Base-by-base conservation (phyloP, 257 asterid species). In the Handroanthus guayacan region DNA sequence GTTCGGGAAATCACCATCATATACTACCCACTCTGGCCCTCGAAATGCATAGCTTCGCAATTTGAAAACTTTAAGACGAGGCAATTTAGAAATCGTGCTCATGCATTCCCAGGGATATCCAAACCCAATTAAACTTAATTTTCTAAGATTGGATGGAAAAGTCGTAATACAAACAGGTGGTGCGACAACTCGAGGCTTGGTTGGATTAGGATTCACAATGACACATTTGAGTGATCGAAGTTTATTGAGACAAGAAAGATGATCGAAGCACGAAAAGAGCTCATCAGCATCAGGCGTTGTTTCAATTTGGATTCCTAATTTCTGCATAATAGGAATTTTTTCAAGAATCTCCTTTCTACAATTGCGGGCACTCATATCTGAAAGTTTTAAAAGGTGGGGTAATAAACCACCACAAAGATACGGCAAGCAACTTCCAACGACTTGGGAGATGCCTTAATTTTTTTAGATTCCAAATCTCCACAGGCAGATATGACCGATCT, bases 391-490 rank as follows among this genome's bases (percentile, higher is more conserved):
- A 50, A 72, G 69, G 48, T 72, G 60, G 9, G 71, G 71, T 9
- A 74, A 63, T 11, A 37, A 10, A 17, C 25, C 25, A 14, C 51
- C 72, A 16, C 55, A n/a, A 17, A 43, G 63, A 11, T 74, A 18
- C 11, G 54, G 63, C 12, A 72, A 6, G 18, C 43, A 18, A 41
- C 74, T 37, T 6, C 62, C 57, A 1, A 11, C 5, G 5, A 69
- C 16, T 3, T 69, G 38, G 38, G 25, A 77, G 47, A 61, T 62
- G 72, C 43, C 67, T 69, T 43, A 77, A 10, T 55, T 77, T 36
- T 34, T 41, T 11, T 72, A 77, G 17, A 16, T 69, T 13, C 77
- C 76, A 69, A 16, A 77, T 41, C 17, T 60, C 75, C n/a, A 10
- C 17, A 5, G 75, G 69, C 57, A 67, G 31, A 10, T 7, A n/a